Base-by-base conservation (phyloP, 2,329 filamentous ascomycete genomes). In the Xylariales sp. region DNA sequence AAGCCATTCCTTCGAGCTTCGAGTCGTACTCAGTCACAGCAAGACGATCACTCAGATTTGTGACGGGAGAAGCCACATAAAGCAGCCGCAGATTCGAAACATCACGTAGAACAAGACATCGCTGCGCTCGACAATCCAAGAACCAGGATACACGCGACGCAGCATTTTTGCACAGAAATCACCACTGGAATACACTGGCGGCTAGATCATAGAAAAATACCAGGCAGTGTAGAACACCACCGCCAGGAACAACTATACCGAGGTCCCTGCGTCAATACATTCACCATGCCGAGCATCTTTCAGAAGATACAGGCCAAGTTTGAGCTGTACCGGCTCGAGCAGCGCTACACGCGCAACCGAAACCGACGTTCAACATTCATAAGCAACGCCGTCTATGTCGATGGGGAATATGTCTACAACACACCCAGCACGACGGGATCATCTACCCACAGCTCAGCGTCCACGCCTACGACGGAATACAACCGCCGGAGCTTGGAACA, bases 261-360 rank as follows among this genome's bases (percentile, higher is more conserved):
- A 8, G 24, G n/a, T 27, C 24, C 29, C 29, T 9, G 8, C 22
- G 10, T 27, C 14, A 27, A 18, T 18, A n/a, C n/a, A n/a, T n/a
- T n/a, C n/a, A n/a, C n/a, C n/a, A 61, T 59, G 56, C 66, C 70
- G 56, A 70, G 69, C 54, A 57, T 82, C 56, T 57, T 83, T 54
- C 72, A 78, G 46, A 73, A 75, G 61, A 74, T 82, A 60, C 74
- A 82, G 54, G 74, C 78, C 46, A 80, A 86, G 73, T 72, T 94
- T 56, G 89, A 97, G 73, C 80, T 97, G 58, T 93, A 95, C 74
- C 87, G 89, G 37, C 83, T 97, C 52, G 91, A 97, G 71, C 85
- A 96, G 70, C 85, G 88, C 56, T 97, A 97, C 73, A 94, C 90
- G 38, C 86, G 86, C 57, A 85, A 88, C 61, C 88, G 91, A 57